Base-by-base conservation (phyloP, 1,284 basidiomycete species). In the Puccinia novopanici region DNA sequence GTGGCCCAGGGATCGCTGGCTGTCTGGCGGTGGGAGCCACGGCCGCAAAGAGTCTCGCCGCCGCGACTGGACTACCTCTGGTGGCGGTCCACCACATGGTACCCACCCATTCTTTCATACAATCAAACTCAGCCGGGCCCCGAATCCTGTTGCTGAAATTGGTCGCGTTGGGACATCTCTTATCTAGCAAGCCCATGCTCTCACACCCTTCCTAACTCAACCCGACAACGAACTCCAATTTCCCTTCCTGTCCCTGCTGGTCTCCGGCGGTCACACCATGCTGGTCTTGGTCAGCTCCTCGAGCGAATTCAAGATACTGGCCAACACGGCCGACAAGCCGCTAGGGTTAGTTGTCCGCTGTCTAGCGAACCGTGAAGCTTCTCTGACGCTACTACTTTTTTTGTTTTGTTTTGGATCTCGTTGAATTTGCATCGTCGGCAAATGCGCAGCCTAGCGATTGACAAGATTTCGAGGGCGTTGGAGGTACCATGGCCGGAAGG, bases 41-140 rank as follows among this genome's bases (percentile, higher is more conserved):
- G 81, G 90, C 93, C 0, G 93, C 93, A 9, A 93, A 92, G 84
- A 90, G 90, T 0, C 87, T 98, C 0, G 93, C 93, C 0, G 91
- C 92, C 0, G 91, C 90, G 0, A 87, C 90, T 9, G 87, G 89
- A 59, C 92, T 93, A 84, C n/a, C n/a, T n/a, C n/a, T n/a, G n/a
- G n/a, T n/a, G n/a, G n/a, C n/a, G n/a, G n/a, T n/a, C n/a, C n/a
- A 97, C 86, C 95, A 97, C 84, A 97, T 97, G 95, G 94, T 93
- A 34, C 70, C 88, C 9, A 54, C 55, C 54, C 34, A 73, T 42
- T 50, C 55, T 34, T 68, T 67, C 75, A 45, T n/a, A n/a, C n/a
- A n/a, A n/a, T n/a, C 45, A 15, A 45, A 45, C 45, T 45, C 45
- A 45, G 6, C 45, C 45, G 15, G 45, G 6, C 45, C 45, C 73